These are phyloP conservation scores for Colletotrichum tanaceti DNA, from an alignment of 2,329 filamentous ascomycete species.

Conservation along the genomic window DNA sequence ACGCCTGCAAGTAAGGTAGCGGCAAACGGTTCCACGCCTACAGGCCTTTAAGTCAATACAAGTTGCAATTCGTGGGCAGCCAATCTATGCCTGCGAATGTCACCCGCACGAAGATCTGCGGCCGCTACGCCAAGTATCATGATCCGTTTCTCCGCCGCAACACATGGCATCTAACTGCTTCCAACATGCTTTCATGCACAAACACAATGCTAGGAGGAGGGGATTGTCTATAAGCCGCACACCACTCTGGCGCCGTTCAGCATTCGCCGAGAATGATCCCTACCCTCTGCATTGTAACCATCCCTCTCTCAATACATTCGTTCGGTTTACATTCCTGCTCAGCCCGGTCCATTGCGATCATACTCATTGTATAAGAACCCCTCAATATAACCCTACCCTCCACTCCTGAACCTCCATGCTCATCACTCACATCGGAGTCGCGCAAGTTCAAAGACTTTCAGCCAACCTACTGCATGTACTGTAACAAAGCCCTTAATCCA, in stretches of 20 bases:
- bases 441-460: constrained; percentile 6
- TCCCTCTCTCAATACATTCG: constrained; percentile 6
- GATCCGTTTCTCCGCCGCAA: constrained; percentile 5
- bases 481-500: constrained; percentile 11
- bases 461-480: constrained; percentile 5
- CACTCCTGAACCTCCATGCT: constrained; percentile 6
- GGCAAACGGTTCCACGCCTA: neutral
- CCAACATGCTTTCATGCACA: constrained; percentile 4
- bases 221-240: constrained; percentile 7
- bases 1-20: too few species aligned
- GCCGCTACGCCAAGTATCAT: constrained; percentile 9
- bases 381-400: constrained; percentile 9
- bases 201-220: constrained; percentile 10
- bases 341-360: neutral
- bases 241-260: constrained; percentile 11
- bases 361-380: constrained; percentile 15
- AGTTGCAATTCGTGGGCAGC: neutral
- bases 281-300: constrained; percentile 1
- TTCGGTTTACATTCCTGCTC: constrained; percentile 3
- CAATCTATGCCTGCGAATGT: neutral
- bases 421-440: constrained; percentile 8
- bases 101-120: neutral
- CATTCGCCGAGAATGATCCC: neutral
- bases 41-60: neutral
- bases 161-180: constrained; percentile 4